Percentiles rank a stretch among this genome's conserved stretches.
Conservation (phyloP, 2,329 filamentous ascomycete genomes). For the Lomentospora prolificans region DNA sequence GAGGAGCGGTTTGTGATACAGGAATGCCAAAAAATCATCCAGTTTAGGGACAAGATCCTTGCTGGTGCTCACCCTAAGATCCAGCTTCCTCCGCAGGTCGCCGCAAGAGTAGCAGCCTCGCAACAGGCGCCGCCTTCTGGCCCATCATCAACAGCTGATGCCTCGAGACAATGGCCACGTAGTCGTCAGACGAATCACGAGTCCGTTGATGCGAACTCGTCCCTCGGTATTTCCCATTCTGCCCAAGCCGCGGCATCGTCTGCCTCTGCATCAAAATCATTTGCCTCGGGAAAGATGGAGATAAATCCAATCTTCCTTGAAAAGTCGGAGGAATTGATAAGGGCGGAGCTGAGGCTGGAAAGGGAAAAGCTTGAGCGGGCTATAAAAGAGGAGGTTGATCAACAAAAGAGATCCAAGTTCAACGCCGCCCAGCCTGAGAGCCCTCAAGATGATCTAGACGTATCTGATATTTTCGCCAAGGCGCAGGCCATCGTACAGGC, state of each 20-base stretch:
- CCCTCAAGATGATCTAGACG: constrained; percentile 57
- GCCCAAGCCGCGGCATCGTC: constrained; percentile 20
- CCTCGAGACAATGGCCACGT: neutral
- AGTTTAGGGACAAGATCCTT: constrained; percentile 70
- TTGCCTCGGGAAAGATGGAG: constrained; percentile 47
- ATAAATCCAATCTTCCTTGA: constrained; percentile 77
- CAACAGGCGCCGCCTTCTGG: constrained; percentile 9
- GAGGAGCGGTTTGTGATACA: constrained; percentile 6
- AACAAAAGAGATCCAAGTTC: constrained; percentile 34
- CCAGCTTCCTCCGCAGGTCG: constrained; percentile 39
- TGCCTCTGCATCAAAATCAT: constrained; percentile 26
- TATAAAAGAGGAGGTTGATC: constrained; percentile 66
- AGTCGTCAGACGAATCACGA: constrained; percentile 10
- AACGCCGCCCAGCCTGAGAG: constrained; percentile 39
- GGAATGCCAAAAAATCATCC: constrained; percentile 70
- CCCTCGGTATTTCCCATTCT: constrained; percentile 9
- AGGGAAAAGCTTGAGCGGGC: constrained; percentile 71
- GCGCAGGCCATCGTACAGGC: constrained; percentile 63
- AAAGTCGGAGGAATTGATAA: constrained; percentile 76
- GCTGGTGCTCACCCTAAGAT: constrained; percentile 62
- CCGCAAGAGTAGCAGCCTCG: constrained; percentile 11
- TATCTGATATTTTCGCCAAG: constrained; percentile 62
- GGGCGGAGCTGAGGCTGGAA: constrained; percentile 70
- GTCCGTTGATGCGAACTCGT: constrained; percentile 7
- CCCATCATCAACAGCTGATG: neutral